Percentiles rank a stretch among this genome's conserved stretches.
Conservation (phyloP, 371 early-diverging fungal species). For the Umbelopsis sp. region DNA sequence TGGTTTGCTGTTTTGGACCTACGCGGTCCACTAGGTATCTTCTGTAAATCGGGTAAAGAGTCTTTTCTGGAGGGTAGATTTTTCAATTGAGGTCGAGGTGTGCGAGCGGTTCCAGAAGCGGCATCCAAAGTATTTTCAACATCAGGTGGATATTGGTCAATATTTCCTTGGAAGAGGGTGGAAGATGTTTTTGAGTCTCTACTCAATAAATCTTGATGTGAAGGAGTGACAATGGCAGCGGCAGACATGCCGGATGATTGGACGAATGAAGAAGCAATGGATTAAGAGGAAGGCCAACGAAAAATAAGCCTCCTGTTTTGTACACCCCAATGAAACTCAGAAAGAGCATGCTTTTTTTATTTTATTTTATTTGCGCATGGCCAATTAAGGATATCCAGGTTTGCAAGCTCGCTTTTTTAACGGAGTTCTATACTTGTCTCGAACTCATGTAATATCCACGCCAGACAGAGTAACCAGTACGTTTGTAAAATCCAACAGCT, state of each 20-base stretch:
- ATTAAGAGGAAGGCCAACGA: slow-evolving; percentile 4
- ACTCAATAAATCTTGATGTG: slow-evolving; percentile 10
- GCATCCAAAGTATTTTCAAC: slow-evolving; percentile 15
- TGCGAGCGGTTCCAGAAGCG: slow-evolving; percentile 10
- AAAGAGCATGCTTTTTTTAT: neutral
- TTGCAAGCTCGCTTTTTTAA: too few relatives aligned
- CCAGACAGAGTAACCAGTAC: slow-evolving; percentile 47
- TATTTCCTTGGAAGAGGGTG: neutral
- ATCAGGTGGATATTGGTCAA: slow-evolving; percentile 13
- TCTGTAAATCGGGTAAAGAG: slow-evolving; percentile 6
- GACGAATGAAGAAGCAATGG: slow-evolving; percentile 7
- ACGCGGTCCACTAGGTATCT: slow-evolving; percentile 11
- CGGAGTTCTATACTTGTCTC: neutral
- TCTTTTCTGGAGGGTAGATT: slow-evolving; percentile 12
- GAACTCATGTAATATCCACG: slow-evolving; percentile 43
- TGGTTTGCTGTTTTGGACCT: slow-evolving; percentile 10
- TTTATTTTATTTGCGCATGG: neutral
- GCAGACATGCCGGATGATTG: slow-evolving; percentile 15
- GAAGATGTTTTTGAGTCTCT: neutral
- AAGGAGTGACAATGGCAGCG: slow-evolving; percentile 19
- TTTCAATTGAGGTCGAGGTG: slow-evolving; percentile 6
- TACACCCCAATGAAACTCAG: slow-evolving; percentile 15
- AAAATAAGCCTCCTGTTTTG: slow-evolving; percentile 18
- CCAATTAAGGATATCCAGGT: too few relatives aligned
- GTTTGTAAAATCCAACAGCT: slow-evolving; percentile 43